Evolutionary conservation across 352 stramenopile species (phyloP).

Genomic region (Elongisporangium undulatum): DNA sequence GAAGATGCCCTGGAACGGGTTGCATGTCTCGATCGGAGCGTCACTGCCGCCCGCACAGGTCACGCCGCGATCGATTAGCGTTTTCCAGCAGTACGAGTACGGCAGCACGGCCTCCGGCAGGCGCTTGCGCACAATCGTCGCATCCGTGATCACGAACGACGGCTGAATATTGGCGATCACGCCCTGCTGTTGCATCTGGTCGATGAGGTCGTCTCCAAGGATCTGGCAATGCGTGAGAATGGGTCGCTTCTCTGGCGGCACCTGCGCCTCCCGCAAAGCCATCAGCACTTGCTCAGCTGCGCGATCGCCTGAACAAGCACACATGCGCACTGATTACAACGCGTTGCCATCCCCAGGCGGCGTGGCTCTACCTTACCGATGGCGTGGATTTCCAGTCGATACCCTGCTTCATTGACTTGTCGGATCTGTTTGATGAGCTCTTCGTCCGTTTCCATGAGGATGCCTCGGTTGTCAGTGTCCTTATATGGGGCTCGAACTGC

Average conservation of each 20-base stretch:
- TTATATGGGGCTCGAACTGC: constrained; percentile 68
- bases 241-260: constrained; percentile 47
- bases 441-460: constrained; percentile 80
- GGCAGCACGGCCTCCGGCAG: constrained; percentile 47
- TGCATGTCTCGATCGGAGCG: constrained; percentile 83
- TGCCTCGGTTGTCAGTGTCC: constrained; percentile 59
- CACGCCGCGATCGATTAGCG: constrained; percentile 65
- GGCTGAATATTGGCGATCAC: constrained; percentile 88
- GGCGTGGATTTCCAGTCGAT: constrained; percentile 86
- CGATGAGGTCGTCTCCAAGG: constrained; percentile 63
- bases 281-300: constrained; percentile 70
- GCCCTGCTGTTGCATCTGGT: constrained; percentile 61
- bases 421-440: constrained; percentile 58
- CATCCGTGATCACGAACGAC: constrained; percentile 87
- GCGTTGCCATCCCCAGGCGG: too few species aligned
- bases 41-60: constrained; percentile 81
- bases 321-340: too few species aligned
- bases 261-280: constrained; percentile 47
- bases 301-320: constrained; percentile 48
- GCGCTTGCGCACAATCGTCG: constrained; percentile 72
- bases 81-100: constrained; percentile 86
- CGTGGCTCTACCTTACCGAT: too few species aligned
- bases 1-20: constrained; percentile 87
- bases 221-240: constrained; percentile 91
- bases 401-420: constrained; percentile 45